phyloP scores from a whole-genome alignment of 495 filamentous ascomycete genomes.

The Trichocladium uniseriatum region DNA sequence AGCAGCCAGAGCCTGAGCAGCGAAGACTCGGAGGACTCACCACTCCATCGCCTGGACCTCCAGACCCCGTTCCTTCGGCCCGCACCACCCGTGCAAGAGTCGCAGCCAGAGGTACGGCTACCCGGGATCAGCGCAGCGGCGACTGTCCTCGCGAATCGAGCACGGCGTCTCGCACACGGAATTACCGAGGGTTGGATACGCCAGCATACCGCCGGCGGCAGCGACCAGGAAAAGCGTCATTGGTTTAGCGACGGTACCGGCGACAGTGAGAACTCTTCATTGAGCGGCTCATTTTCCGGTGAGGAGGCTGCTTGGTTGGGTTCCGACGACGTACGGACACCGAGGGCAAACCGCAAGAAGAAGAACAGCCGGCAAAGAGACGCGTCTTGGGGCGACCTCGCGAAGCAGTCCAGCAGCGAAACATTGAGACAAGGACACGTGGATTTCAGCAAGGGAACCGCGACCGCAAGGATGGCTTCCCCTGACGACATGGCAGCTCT shows the following conservation, averaged over 20 bases:
- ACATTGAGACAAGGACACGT: conserved; percentile 55
- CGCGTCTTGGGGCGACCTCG: conserved; percentile 36
- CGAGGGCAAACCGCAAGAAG: conserved; percentile 30
- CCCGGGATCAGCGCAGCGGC: conserved; percentile 42
- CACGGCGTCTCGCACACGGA: conserved; percentile 45
- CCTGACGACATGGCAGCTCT: conserved; percentile 24
- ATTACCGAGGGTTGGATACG: conserved; percentile 74
- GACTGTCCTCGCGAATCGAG: conserved; percentile 46
- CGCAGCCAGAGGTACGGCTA: conserved; percentile 28
- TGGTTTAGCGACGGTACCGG: conserved; percentile 71
- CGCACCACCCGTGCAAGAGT: conserved; percentile 29
- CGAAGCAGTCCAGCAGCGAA: conserved; percentile 48
- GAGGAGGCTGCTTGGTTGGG: conserved; percentile 39
- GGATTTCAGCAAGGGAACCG: conserved; percentile 26
- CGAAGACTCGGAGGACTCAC: conserved; percentile 43
- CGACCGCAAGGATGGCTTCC: conserved; percentile 30
- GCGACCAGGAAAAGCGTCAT: conserved; percentile 52
- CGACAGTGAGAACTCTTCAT: conserved; percentile 52
- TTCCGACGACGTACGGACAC: conserved; percentile 29
- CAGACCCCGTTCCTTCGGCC: conserved; percentile 46
- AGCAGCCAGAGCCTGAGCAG: conserved; percentile 44
- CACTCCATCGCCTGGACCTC: conserved; percentile 43
- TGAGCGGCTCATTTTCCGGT: conserved; percentile 47
- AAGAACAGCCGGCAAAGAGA: conserved; percentile 33
- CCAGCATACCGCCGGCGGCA: conserved; percentile 56